phyloP scores from a whole-genome alignment of 306 rosid genomes.

The Quercus variabilis region DNA sequence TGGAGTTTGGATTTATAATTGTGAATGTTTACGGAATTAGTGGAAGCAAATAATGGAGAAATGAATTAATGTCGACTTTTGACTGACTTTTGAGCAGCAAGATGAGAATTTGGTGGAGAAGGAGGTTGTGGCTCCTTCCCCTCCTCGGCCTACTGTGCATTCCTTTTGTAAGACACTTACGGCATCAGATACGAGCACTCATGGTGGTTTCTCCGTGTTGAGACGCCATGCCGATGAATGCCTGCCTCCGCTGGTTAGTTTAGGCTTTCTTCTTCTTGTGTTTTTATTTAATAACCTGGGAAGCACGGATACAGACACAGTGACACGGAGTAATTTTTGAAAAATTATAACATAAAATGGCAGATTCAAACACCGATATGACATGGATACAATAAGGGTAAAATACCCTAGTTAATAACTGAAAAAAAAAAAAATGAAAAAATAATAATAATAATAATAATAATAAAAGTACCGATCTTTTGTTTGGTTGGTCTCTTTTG shows the following conservation, averaged over 20 bases:
- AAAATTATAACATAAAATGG: no score
- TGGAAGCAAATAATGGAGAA: neutral
- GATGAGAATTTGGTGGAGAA: slow-evolving; percentile 44
- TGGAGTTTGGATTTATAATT: neutral
- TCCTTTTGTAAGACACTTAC: slow-evolving; percentile 62
- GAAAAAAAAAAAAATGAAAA: no score
- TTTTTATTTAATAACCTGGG: neutral
- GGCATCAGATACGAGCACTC: slow-evolving; percentile 64
- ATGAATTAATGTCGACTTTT: neutral
- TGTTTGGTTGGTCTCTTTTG: neutral
- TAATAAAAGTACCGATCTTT: no score
- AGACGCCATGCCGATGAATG: slow-evolving; percentile 63
- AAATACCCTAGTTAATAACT: no score
- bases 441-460: no score
- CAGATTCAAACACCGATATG: no score
- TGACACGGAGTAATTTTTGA: no score
- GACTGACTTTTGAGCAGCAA: slow-evolving; percentile 28
- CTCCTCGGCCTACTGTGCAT: slow-evolving; percentile 42
- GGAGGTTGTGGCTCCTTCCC: slow-evolving; percentile 25
- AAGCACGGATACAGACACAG: no score
- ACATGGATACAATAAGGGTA: no score
- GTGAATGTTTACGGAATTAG: neutral
- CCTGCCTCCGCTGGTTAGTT: slow-evolving; percentile 51
- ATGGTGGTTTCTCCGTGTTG: slow-evolving; percentile 60
- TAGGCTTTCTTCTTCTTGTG: neutral